These are phyloP conservation scores for Passalora sequoiae DNA, from an alignment of 2,329 filamentous ascomycete genomes.

Conservation along the genomic window DNA sequence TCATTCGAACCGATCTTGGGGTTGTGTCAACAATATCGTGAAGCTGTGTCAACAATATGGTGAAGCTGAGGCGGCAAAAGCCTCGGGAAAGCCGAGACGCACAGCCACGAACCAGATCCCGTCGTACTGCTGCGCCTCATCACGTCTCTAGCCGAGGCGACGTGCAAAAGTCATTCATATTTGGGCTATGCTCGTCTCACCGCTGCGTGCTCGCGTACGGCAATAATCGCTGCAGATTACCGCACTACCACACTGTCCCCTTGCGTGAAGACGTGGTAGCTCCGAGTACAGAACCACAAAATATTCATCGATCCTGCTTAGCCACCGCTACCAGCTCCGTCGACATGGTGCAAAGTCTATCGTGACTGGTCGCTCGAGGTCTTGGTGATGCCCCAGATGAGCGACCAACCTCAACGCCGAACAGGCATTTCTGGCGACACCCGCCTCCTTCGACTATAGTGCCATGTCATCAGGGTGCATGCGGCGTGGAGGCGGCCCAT, in stretches of 20 bases:
- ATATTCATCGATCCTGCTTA: conserved; percentile 1
- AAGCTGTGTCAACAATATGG: too few relatives aligned
- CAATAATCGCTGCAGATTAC: not conserved
- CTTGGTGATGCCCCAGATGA: not conserved
- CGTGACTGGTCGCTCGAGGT: not conserved
- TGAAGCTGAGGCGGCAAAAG: too few relatives aligned
- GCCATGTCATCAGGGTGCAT: conserved; percentile 4
- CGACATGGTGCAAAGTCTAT: not conserved
- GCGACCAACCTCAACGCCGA: not conserved
- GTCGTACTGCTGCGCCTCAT: too few relatives aligned
- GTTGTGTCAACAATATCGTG: too few relatives aligned
- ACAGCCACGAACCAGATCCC: too few relatives aligned
- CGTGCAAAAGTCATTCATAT: too few relatives aligned
- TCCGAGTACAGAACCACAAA: conserved; percentile 3
- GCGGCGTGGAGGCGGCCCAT: not conserved
- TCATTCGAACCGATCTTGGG: too few relatives aligned
- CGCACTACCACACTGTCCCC: not conserved
- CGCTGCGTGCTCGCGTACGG: conserved; percentile 2
- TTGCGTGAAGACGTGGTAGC: conserved; percentile 3
- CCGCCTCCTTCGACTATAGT: not conserved
- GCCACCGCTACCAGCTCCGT: conserved; percentile 1
- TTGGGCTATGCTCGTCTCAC: too few relatives aligned
- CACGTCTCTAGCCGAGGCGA: too few relatives aligned
- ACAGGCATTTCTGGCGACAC: not conserved
- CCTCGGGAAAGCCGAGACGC: too few relatives aligned